Evolutionary conservation across 306 rosid species (phyloP).

Genomic region (Glycine soja): DNA sequence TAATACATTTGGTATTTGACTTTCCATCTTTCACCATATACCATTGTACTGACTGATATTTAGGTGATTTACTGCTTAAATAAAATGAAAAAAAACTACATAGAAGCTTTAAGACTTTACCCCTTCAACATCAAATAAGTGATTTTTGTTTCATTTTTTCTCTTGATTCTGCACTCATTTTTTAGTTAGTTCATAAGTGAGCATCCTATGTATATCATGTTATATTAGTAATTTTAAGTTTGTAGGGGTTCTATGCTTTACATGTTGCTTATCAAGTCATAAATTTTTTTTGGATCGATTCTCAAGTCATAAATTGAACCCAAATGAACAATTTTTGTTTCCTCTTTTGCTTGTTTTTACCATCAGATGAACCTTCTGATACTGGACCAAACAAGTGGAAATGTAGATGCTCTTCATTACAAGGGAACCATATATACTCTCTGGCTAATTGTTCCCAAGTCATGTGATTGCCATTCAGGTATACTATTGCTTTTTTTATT

Average conservation of each 20-base stretch:
- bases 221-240: slow-evolving; percentile 24
- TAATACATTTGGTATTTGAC: no score
- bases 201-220: neutral
- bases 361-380: slow-evolving; percentile 62
- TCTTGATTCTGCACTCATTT: slow-evolving; percentile 1
- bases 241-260: neutral
- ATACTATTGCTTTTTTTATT: slow-evolving; percentile 44
- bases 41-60: neutral
- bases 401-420: slow-evolving; percentile 68
- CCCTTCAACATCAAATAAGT: neutral
- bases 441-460: slow-evolving; percentile 84
- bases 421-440: slow-evolving; percentile 57
- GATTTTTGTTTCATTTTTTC: neutral
- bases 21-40: neutral
- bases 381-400: slow-evolving; percentile 68
- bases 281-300: neutral
- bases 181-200: neutral
- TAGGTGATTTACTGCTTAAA: neutral
- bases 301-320: neutral
- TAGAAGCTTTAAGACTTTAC: neutral
- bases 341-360: slow-evolving; percentile 32
- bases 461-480: slow-evolving; percentile 90
- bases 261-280: slow-evolving; percentile 18
- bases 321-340: slow-evolving; percentile 10
- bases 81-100: neutral